Conservation (phyloP, 2,329 filamentous ascomycete species). For the Zasmidium citrigriseum region DNA sequence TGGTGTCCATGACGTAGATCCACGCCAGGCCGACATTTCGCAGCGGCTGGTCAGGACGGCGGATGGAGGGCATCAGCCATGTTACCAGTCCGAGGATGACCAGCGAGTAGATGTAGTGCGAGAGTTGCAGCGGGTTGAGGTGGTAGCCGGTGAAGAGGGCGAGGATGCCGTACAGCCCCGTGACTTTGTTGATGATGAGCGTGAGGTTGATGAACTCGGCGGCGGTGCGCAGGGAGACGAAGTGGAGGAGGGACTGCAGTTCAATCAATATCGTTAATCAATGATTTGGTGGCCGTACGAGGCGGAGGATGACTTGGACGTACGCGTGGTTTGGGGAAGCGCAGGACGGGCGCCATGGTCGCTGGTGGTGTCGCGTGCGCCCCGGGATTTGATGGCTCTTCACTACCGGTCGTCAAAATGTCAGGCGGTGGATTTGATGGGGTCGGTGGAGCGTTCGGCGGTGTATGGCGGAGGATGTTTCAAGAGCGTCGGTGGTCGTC, state of each 20-base stretch:
- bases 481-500: background rate
- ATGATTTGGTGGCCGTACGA: background rate
- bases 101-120: conserved; percentile 89
- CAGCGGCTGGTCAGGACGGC: conserved; percentile 55
- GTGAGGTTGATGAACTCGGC: conserved; percentile 81
- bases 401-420: no score
- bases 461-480: background rate
- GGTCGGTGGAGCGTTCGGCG: no score
- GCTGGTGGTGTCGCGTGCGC: background rate
- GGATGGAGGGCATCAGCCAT: conserved; percentile 76
- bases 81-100: conserved; percentile 66
- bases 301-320: background rate
- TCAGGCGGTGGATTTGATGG: no score
- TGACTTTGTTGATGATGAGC: conserved; percentile 88
- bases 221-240: conserved; percentile 83
- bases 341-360: conserved; percentile 13
- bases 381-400: no score
- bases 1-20: conserved; percentile 79
- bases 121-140: conserved; percentile 79
- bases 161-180: conserved; percentile 85
- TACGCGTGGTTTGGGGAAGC: conserved; percentile 12
- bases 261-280: background rate
- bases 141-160: conserved; percentile 84
- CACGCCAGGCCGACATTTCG: conserved; percentile 80
- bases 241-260: conserved; percentile 74